These are phyloP conservation scores for Sanghuangporus baumii DNA, from an alignment of 1,284 basidiomycete species.

Conservation along the genomic window DNA sequence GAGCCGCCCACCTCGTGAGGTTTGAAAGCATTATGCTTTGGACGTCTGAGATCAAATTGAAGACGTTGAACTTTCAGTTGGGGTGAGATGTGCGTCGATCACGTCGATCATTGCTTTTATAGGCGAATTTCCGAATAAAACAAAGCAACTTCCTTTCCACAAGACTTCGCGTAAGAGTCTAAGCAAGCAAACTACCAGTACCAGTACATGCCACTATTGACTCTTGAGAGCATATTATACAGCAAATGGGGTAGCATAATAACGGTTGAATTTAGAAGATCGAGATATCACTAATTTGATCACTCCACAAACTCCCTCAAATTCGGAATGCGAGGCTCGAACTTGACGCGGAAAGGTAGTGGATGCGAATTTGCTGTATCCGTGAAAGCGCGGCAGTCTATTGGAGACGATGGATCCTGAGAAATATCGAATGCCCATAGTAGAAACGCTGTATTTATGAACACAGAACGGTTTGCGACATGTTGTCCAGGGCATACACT, in stretches of 20 bases:
- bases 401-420: constrained; percentile 42
- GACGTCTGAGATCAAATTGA: not conserved
- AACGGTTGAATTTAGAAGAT: not conserved
- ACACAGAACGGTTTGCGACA: constrained; percentile 49
- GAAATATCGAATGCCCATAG: constrained; percentile 56
- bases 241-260: not conserved
- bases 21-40: constrained; percentile 5
- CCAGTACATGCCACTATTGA: no score
- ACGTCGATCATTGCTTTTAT: no score
- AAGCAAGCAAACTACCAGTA: no score
- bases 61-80: no score
- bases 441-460: constrained; percentile 50
- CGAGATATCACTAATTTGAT: not conserved
- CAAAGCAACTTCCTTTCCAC: no score
- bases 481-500: constrained; percentile 53
- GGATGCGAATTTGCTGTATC: constrained; percentile 54
- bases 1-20: constrained; percentile 9
- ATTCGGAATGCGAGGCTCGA: constrained; percentile 34
- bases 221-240: no score
- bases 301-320: constrained; percentile 10
- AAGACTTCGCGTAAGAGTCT: no score
- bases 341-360: constrained; percentile 45
- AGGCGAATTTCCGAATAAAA: no score
- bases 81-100: no score
- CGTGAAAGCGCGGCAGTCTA: constrained; percentile 52